Evolutionary conservation across 495 filamentous ascomycete species (phyloP), one percentile per base, ranked within the genome.

Genomic region (Lindgomyces ingoldianus): DNA sequence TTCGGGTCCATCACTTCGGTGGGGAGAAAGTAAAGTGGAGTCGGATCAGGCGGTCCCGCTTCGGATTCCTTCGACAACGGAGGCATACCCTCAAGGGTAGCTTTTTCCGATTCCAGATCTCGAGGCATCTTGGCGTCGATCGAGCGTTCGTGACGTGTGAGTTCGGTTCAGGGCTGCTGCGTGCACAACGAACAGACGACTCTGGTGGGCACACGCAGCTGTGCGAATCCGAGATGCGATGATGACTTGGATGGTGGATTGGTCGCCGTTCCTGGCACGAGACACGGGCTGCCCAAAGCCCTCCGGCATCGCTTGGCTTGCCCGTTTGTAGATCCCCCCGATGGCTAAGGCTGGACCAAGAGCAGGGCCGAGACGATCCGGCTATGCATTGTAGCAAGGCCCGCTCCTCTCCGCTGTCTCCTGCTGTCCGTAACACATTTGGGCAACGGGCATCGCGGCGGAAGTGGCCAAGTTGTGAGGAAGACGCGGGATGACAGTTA

Each of bases 41-140:
- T 33, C 30, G 57, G 64, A 30, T 58, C 54, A 46, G 33, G 53
- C 16, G 62, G 56, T 25, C 57, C 46, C 19, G 50, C 29, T 12
- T 67, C 72, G 3, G 69, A 64, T 21, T 72, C 72, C 46, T 74
- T 75, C 54, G 71, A 72, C 44, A 75, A 61, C 14, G 69, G 61
- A n/a, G 72, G 53, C 71, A 74, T 68, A 25, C 48, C 64, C 36
- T 65, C 50, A 30, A 75, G 59, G 10, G 71, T 67, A 9, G 70
- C 65, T 24, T 67, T 70, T 47, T 73, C 70, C 19, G 71, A 57
- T 25, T 69, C 36, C 4, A 79, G 66, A 52, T 79, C 74, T 25
- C 70, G 71, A 9, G 78, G 77, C 75, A 80, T 80, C 19, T 16
- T 68, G 52, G 65, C 11, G 14, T 0, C 22, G 48, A 25, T 16